Percentiles rank a stretch among this genome's conserved stretches.
Conservation (phyloP, 306 rosid genomes). For the Mimosa bimucronata region DNA sequence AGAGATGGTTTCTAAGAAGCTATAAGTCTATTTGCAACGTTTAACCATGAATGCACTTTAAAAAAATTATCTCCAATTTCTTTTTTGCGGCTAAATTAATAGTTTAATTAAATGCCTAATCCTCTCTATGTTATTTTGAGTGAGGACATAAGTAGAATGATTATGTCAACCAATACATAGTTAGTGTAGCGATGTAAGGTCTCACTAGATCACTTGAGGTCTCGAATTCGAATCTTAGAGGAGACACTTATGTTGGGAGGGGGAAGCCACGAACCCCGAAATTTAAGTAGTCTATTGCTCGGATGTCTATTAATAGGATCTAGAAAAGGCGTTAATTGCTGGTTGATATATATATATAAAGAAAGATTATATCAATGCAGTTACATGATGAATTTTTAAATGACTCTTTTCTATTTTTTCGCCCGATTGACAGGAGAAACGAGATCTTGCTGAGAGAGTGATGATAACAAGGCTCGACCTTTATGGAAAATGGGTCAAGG, state of each 20-base stretch:
- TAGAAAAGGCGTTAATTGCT: too few species aligned
- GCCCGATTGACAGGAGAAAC: slow-evolving; percentile 66
- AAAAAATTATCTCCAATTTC: not conserved
- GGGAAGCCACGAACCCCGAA: too few species aligned
- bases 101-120: not conserved
- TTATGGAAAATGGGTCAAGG: slow-evolving; percentile 95
- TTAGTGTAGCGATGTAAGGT: too few species aligned
- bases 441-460: slow-evolving; percentile 94
- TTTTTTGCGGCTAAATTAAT: not conserved
- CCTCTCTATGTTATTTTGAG: slow-evolving; percentile 11
- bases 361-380: not conserved
- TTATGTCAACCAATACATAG: too few species aligned
- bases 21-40: not conserved
- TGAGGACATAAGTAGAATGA: slow-evolving; percentile 1
- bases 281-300: too few species aligned
- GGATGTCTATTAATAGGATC: too few species aligned
- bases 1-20: not conserved
- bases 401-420: not conserved
- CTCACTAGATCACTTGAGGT: too few species aligned
- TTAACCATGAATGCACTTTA: not conserved
- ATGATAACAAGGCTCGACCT: slow-evolving; percentile 95
- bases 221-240: too few species aligned
- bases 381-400: slow-evolving; percentile 9
- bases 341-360: too few species aligned
- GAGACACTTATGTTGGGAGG: too few species aligned